phyloP scores from a whole-genome alignment of 192 early-diverging fungal species.

The Coemansia pectinata region DNA sequence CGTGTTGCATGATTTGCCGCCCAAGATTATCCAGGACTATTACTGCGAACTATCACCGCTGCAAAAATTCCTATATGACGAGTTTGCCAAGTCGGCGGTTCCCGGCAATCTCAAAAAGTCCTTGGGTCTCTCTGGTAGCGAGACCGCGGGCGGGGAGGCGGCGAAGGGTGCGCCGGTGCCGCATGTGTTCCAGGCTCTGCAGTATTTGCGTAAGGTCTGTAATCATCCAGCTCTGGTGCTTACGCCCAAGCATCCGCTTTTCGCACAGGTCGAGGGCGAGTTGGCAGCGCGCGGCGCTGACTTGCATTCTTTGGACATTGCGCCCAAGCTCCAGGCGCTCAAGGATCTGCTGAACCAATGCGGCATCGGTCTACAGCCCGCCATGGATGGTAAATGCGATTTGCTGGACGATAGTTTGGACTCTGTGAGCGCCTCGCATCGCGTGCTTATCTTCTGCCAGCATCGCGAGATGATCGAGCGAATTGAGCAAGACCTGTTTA shows the following conservation, averaged over 20 bases:
- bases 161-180: conserved; percentile 51
- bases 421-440: conserved; percentile 73
- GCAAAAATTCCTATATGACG: conserved; percentile 90
- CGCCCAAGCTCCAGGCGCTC: conserved; percentile 91
- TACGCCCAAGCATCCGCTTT: conserved; percentile 86
- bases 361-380: conserved; percentile 77
- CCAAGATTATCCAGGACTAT: conserved; percentile 99
- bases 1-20: conserved; percentile 93
- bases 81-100: conserved; percentile 74
- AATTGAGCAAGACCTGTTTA: conserved; percentile 90
- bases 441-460: conserved; percentile 97
- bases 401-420: conserved; percentile 8
- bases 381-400: neutral
- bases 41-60: conserved; percentile 93
- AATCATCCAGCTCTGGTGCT: conserved; percentile 95
- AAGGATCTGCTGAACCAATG: conserved; percentile 90
- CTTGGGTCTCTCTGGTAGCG: conserved; percentile 18
- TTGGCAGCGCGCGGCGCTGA: conserved; percentile 56
- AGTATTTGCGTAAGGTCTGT: conserved; percentile 92
- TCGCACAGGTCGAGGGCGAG: conserved; percentile 63
- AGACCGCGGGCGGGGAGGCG: neutral
- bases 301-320: conserved; percentile 56
- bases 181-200: conserved; percentile 97
- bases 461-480: conserved; percentile 95
- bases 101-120: conserved; percentile 28